Conservation (phyloP, 2,329 filamentous ascomycete genomes). For the Cryphonectria naterciae region DNA sequence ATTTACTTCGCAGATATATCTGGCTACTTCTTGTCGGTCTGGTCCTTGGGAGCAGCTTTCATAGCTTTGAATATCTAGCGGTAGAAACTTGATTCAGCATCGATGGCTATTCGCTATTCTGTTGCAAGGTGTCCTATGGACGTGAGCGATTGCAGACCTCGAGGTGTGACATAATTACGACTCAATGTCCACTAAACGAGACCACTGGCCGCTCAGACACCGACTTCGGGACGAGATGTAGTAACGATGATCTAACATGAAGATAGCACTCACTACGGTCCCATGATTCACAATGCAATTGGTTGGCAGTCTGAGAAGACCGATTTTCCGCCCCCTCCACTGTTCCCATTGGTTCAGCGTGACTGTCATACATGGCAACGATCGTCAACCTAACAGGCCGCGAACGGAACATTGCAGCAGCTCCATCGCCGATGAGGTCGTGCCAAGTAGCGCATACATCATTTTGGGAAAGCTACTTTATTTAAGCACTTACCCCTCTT, state of each 20-base stretch:
- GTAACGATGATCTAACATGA: neutral
- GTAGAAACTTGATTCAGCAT: neutral
- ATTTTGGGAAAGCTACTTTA: neutral
- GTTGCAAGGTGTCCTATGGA: neutral
- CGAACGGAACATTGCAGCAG: neutral
- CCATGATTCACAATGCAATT: neutral
- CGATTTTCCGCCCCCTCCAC: neutral
- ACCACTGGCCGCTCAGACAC: neutral
- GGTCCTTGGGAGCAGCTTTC: neutral
- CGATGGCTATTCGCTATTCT: neutral
- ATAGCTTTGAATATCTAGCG: neutral
- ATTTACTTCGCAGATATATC: neutral
- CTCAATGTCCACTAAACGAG: neutral
- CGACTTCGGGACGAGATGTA: neutral
- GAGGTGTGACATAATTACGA: neutral
- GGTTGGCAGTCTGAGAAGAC: neutral
- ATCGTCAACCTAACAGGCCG: conserved; percentile 3
- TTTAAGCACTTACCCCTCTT: neutral
- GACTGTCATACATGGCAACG: conserved; percentile 5
- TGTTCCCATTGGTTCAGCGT: neutral
- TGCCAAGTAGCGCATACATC: neutral
- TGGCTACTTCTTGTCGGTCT: neutral
- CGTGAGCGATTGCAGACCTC: neutral
- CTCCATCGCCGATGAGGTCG: neutral
- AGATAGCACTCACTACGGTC: neutral